phyloP scores from a whole-genome alignment of 2,329 filamentous ascomycete species.

The Shiraia sp. region DNA sequence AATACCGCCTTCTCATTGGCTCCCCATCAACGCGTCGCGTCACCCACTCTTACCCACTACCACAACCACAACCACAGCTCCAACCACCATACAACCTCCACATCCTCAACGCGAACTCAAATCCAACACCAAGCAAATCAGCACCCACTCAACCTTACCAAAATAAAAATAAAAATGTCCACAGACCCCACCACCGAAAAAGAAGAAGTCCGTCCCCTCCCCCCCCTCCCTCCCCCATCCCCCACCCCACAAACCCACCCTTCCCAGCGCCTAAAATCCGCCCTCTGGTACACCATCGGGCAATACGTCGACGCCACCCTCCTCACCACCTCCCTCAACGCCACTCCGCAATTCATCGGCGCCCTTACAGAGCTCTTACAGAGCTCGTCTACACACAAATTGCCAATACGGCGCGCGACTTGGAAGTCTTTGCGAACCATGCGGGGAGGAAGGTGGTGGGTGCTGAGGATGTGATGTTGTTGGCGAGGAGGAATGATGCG shows the following conservation, averaged over 20 bases:
- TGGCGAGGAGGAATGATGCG: slow-evolving; percentile 85
- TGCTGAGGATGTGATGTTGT: slow-evolving; percentile 83
- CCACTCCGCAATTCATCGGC: slow-evolving; percentile 89
- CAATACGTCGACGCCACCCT: slow-evolving; percentile 83
- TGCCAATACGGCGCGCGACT: slow-evolving; percentile 55
- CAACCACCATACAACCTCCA: slow-evolving; percentile 2
- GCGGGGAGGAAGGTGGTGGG: slow-evolving; percentile 79
- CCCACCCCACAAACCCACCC: slow-evolving; percentile 1
- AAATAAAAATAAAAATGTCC: slow-evolving; percentile 25
- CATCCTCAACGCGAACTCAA: too few relatives aligned
- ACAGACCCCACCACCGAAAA: slow-evolving; percentile 27
- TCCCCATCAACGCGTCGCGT: slow-evolving; percentile 22
- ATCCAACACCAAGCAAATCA: too few relatives aligned
- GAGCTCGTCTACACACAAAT: slow-evolving; percentile 89
- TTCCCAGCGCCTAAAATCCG: slow-evolving; percentile 52
- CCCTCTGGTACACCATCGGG: slow-evolving; percentile 48
- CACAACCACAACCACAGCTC: slow-evolving; percentile 1
- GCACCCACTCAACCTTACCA: too few relatives aligned
- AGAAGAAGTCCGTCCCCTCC: slow-evolving; percentile 33
- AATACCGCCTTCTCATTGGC: slow-evolving; percentile 23
- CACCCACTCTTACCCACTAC: too few relatives aligned
- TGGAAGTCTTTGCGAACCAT: slow-evolving; percentile 68
- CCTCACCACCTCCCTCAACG: slow-evolving; percentile 73
- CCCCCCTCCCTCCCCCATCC: not conserved
- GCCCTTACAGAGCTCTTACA: slow-evolving; percentile 72